Evolutionary conservation across 768 basidiomycete genomes (phyloP).

Genomic region (Pleurotus platypus): DNA sequence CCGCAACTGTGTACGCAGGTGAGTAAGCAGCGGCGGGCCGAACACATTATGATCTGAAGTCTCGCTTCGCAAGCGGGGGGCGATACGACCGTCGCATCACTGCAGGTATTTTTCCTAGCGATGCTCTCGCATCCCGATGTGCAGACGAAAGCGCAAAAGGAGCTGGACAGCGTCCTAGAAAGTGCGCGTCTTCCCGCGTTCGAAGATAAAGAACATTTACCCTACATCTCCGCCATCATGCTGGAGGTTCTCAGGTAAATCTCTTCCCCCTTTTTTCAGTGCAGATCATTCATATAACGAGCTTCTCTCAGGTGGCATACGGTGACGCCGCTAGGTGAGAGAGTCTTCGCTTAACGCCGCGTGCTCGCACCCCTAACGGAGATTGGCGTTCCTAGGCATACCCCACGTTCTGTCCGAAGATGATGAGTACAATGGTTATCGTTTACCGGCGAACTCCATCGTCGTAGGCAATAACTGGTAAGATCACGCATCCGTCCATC

Average conservation of each 20-base stretch:
- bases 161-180: constrained; percentile 26
- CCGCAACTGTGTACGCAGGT: constrained; percentile 22
- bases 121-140: constrained; percentile 25
- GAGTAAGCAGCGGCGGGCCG: not conserved
- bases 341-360: too few relatives aligned
- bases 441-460: constrained; percentile 27
- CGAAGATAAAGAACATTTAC: constrained; percentile 21
- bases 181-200: constrained; percentile 24
- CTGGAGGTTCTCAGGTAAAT: constrained; percentile 22
- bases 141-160: constrained; percentile 24
- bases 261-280: not conserved
- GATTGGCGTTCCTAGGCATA: constrained; percentile 19
- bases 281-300: not conserved
- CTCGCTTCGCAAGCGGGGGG: constrained; percentile 18
- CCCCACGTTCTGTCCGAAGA: constrained; percentile 26
- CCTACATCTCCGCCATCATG: constrained; percentile 27
- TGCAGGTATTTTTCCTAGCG: constrained; percentile 21
- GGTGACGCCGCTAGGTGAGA: constrained; percentile 19
- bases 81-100: constrained; percentile 21
- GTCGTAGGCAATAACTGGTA: constrained; percentile 28
- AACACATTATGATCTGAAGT: too few relatives aligned
- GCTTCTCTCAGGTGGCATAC: constrained; percentile 27
- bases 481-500: not conserved
- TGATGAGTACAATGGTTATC: constrained; percentile 30
- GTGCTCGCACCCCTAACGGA: too few relatives aligned